Evolutionary conservation across 1,139 yeast genomes (phyloP).

Genomic region (Geotrichum restrictum): DNA sequence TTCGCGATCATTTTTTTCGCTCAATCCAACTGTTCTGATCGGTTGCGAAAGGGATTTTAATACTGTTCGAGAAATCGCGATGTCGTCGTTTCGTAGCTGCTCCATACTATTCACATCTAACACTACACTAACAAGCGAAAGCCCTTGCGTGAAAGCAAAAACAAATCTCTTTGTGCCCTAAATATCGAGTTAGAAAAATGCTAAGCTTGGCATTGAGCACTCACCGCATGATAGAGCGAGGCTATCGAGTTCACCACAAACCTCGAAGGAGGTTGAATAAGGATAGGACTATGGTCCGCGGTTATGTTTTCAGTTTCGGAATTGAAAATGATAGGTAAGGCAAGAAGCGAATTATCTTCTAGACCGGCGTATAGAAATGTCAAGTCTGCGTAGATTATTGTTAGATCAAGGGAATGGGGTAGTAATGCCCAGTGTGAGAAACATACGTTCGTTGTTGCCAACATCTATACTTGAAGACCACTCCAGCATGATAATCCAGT

Average conservation of each 20-base stretch:
- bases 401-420: background rate
- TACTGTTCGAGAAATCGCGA: background rate
- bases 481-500: conserved; percentile 8
- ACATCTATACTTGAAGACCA: conserved; percentile 8
- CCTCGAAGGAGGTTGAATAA: conserved; percentile 11
- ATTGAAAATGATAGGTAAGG: conserved; percentile 11
- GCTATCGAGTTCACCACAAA: conserved; percentile 4
- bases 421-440: background rate
- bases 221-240: conserved; percentile 3
- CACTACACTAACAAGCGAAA: conserved; percentile 1
- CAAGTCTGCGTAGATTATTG: background rate
- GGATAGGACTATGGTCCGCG: background rate
- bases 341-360: conserved; percentile 11
- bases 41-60: conserved; percentile 2
- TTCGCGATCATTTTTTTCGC: background rate
- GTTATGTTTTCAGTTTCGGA: background rate
- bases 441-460: conserved; percentile 5
- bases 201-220: background rate
- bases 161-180: background rate
- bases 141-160: conserved; percentile 15
- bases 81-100: background rate
- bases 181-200: background rate
- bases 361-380: conserved; percentile 11
- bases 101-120: background rate
- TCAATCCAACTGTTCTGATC: conserved; percentile 1